Evolutionary conservation across 2,329 filamentous ascomycete species (phyloP), one percentile per base, ranked within the genome.

Genomic region (Gaeumannomyces sp.): DNA sequence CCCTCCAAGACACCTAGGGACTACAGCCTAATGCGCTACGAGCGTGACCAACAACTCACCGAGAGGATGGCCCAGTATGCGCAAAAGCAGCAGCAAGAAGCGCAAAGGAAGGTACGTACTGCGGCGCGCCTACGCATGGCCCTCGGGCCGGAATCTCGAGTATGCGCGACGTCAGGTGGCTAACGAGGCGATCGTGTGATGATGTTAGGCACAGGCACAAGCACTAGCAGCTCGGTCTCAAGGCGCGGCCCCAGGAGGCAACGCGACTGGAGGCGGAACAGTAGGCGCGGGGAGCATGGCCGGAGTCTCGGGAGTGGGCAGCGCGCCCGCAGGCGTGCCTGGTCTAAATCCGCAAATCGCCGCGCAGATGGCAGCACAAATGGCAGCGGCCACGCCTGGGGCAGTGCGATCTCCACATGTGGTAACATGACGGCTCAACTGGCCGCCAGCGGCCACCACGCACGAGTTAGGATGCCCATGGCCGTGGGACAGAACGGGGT

Each of bases 11-110:
- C 93, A 0, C 95, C 95, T 0, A 86, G 91, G 71, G 92, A 98
- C 69, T 97, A 97, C 74, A 97, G 93, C 73, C 84, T 91, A 63
- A 83, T 97, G 73, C 93, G 95, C 70, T 89, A 90, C 78, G 94
- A 98, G 73, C 87, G 92, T 59, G 94, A 98, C 70, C 83, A 93
- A 72, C 82, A 83, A 68, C 72, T 89, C 65, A 82, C 82, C 27
- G 85, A 89, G 73, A 83, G 84, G 71, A 81, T 88, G 79, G 78
- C 80, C 62, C 79, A 82, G 67, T 80, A 79, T 68, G 78, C 80
- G 63, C 80, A 82, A 69, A 85, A 89, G 65, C 83, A 86, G 71
- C 87, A 90, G 73, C 82, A 90, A 72, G 83, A 90, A 70, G 76
- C 77, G 67, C 79, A 83, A 68, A 78, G 84, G 73, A 79, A 83